Evolutionary conservation across 106 monocot species (phyloP), one percentile per base, ranked within the genome.

Genomic region (Acorus gramineus): DNA sequence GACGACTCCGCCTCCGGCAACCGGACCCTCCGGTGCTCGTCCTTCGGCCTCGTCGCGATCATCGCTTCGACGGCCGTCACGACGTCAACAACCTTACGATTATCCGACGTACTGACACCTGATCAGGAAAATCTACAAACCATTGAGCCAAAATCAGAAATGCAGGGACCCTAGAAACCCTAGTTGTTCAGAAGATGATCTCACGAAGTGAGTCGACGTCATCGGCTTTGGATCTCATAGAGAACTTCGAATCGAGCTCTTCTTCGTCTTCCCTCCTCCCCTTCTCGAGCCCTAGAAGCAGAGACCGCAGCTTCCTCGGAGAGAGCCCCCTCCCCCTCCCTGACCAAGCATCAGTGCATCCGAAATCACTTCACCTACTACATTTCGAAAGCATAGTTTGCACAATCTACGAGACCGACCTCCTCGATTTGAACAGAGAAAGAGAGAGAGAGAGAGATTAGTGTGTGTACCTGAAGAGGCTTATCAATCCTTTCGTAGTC

Each of bases 231-330:
- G 85, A 84, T 74, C 71, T 71, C 13, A 86, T 43, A 4, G 70
- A 43, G 65, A 56, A 49, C 52, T 66, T 60, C 44, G 73, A 62
- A 53, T 81, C 74, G 57, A 64, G 57, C 62, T 71, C 79, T 42
- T 81, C 83, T 57, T 79, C 28, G 28, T 70, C 50, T 67, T 67
- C 66, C 66, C 64, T 68, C 53, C 69, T 14, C 56, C 62, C 67
- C 78, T 79, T 80, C 68, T 88, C 87, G 46, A 80, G 58, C 46
- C 88, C 82, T 3, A 84, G 71, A 49, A 84, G 91, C 78, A 84
- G 78, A 12, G 85, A 71, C 4, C 83, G 76, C 10, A 82, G 82
- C 72, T 82, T 89, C 11, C 66, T 64, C 3, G 89, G 89, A 12
- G 89, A 84, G 55, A 89, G 71, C n/a, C 84, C 81, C 4, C 76